A percentile compares a stretch with the other conserved stretches of the same genome.
phyloP scores from a whole-genome alignment of 805 yeast species.

The Candida sanyiensis region DNA sequence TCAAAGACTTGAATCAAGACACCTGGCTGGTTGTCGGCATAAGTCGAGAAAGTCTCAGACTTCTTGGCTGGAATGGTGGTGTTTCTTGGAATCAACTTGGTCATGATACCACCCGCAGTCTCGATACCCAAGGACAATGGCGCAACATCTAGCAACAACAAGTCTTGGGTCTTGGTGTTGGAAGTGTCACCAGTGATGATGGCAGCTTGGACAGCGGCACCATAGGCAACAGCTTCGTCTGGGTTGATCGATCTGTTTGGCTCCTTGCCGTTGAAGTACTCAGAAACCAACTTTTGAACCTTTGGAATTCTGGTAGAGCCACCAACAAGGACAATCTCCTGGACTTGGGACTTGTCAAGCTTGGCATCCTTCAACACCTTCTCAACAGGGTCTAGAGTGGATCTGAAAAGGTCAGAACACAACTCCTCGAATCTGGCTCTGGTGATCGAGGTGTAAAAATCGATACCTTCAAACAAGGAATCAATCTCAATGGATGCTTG shows the following conservation, averaged over 20 bases:
- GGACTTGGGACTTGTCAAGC: constrained; percentile 84
- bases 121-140: constrained; percentile 98
- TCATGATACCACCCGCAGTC: constrained; percentile 99
- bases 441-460: constrained; percentile 95
- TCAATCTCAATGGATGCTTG: constrained; percentile 96
- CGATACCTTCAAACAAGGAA: constrained; percentile 93
- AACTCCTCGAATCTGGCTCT: constrained; percentile 99
- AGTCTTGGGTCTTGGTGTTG: constrained; percentile 88
- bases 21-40: constrained; percentile 99
- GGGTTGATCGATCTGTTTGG: constrained; percentile 98
- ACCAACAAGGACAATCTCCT: constrained; percentile 96
- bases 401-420: constrained; percentile 93
- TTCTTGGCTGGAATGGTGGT: constrained; percentile 98
- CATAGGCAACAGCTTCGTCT: constrained; percentile 99
- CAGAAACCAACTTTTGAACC: constrained; percentile 94
- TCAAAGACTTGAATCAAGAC: constrained; percentile 96
- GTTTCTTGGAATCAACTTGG: constrained; percentile 98
- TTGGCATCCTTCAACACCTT: constrained; percentile 92
- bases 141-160: constrained; percentile 95
- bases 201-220: constrained; percentile 99
- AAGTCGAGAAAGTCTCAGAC: constrained; percentile 96
- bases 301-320: constrained; percentile 99
- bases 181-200: constrained; percentile 96
- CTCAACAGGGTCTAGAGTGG: constrained; percentile 94
- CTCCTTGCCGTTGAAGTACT: constrained; percentile 97